Evolutionary conservation across 2,329 filamentous ascomycete species (phyloP), one percentile per base, ranked within the genome.

Genomic region (Aureobasidium sp.): DNA sequence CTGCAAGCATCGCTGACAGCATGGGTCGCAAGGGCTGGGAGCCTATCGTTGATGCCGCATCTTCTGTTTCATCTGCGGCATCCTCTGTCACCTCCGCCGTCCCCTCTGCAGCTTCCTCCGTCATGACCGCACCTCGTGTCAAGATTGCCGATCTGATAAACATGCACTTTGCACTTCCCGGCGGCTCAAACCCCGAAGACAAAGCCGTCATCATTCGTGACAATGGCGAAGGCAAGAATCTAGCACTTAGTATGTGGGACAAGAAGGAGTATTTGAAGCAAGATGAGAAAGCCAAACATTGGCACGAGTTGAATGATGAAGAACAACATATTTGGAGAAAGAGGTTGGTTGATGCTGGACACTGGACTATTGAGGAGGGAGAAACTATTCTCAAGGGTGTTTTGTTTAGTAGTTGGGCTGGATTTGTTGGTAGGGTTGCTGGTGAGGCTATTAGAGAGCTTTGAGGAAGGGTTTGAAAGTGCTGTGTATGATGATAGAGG

Each of bases 321-420:
- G 84, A 92, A 73, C 83, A 84, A 71, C 76, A 79, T 57, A 76
- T 78, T 20, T 95, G 91, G 91, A 90, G 85, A 75, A 74, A 82
- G 67, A 83, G 81, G 70, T 79, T 95, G 39, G 78, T 79, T 61
- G 80, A 86, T 61, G 86, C 89, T 0, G 90, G 90, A 0, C 84
- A 91, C 66, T 95, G 90, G 90, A 83, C 84, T n/a, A 85, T 87
- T 71, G 81, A 84, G 41, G 89, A 93, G 79, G 89, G 89, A 2
- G 90, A 93, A 77, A 81, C 79, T 10, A 83, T 94, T 34, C 82
- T 95, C 67, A 85, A 87, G 74, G 88, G 89, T 2, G 83, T 95
- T 36, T 77, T 95, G 65, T 95, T 95, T 75, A 84, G 86, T 24
- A 83, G 91, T 74, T 79, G 90, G 66, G 88, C 83, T 1, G 87